Conservation (phyloP, 140 eudicot species). For the Bidens hawaiensis region DNA sequence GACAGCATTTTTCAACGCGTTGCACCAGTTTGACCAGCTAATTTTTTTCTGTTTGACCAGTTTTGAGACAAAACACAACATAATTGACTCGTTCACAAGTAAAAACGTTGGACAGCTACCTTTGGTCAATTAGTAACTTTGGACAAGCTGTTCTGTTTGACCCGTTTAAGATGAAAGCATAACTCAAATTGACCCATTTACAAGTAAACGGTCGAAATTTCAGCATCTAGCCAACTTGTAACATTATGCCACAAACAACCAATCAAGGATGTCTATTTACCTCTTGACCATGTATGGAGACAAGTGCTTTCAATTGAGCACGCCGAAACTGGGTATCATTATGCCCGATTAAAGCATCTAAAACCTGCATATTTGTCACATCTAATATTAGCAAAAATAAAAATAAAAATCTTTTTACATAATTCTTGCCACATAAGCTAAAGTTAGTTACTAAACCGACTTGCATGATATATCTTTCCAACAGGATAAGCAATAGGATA, state of each 20-base stretch:
- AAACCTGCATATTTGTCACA: slow-evolving; percentile 47
- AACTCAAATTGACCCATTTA: neutral
- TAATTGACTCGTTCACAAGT: no score
- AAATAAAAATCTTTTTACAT: no score
- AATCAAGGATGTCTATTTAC: slow-evolving; percentile 22
- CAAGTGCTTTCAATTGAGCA: slow-evolving; percentile 95
- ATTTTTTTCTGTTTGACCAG: neutral
- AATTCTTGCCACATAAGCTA: neutral
- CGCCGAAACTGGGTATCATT: slow-evolving; percentile 73
- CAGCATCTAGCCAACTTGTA: neutral
- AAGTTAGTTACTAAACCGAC: slow-evolving; percentile 6
- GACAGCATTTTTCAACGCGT: neutral
- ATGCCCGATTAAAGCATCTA: slow-evolving; percentile 80
- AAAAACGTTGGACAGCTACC: no score
- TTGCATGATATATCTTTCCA: slow-evolving; percentile 63
- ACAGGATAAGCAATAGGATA: slow-evolving; percentile 91
- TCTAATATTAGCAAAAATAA: neutral
- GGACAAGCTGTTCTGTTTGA: no score
- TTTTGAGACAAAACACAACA: neutral
- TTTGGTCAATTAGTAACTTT: no score
- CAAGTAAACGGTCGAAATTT: neutral
- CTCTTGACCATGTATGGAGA: slow-evolving; percentile 85
- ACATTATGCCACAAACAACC: neutral
- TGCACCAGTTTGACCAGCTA: neutral
- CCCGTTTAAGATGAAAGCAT: neutral